Base-by-base conservation (phyloP, 805 yeast genomes). In the Isabelozyma heimii region DNA sequence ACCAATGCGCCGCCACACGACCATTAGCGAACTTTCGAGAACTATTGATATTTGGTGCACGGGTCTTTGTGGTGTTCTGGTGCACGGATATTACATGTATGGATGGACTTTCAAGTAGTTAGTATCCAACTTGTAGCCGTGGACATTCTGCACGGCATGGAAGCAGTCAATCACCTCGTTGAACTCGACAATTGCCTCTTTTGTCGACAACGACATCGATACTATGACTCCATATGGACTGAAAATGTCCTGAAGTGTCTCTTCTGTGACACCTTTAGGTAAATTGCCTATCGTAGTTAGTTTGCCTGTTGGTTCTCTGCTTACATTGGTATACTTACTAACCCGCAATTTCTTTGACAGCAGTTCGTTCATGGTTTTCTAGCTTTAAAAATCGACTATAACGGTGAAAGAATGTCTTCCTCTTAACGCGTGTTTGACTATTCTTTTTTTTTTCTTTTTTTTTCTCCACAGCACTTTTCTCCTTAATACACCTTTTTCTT, bases 131-230 rank as follows among this genome's bases (percentile, higher is more conserved):
- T 48, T 44, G 37, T 28, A 52, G 14, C 58, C 58, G 42, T 54
- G 39, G 47, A 52, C 52, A 40, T 54, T 49, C n/a, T 37, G 37
- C 14, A 51, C 40, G 17, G 56, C 58, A 20, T 42, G 48, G 12
- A 27, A 26, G 28, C 52, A 44, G 45, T 54, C 58, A 12, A 37
- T 39, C 5, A 44, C 30, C 24, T 52, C 55, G 16, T 54, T 55
- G 40, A 40, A 54, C 17, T 47, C 47, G 10, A 51, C 42, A 6
- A 47, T 42, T 9, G 53, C 55, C 30, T 35, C 44, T 4, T 7
- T n/a, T 1, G 40, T 27, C 8, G n/a, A 16, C n/a, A 50, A 10
- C 15, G 37, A 24, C 3, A 52, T 40, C 17, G 35, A 15, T 2
- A 33, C 13, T 17, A 54, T 50, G 10, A 41, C 37, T 5, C 58